phyloP scores from a whole-genome alignment of 371 early-diverging fungal species.

The Massospora cicadina region DNA sequence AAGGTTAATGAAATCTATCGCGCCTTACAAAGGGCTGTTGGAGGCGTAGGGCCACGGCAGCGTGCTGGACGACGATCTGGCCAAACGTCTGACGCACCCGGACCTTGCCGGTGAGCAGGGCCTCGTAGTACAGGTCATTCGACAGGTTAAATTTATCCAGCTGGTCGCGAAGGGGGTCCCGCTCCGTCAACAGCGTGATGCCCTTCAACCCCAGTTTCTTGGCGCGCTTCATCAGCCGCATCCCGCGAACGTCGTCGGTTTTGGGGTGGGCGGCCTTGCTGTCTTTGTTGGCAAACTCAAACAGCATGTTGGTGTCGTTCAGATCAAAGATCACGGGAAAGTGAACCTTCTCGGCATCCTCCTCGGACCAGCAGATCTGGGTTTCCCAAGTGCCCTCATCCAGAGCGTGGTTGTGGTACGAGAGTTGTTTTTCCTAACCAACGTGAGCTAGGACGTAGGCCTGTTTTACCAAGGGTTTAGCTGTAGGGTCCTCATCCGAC shows the following conservation, averaged over 20 bases:
- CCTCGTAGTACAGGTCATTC: constrained; percentile 87
- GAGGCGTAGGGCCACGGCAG: constrained; percentile 82
- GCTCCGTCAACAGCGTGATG: constrained; percentile 27
- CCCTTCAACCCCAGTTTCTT: constrained; percentile 13
- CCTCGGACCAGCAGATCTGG: constrained; percentile 60
- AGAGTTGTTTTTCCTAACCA: constrained; percentile 13
- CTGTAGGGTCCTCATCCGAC: neutral
- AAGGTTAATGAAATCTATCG: neutral
- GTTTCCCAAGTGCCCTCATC: constrained; percentile 45
- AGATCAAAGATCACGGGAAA: constrained; percentile 48
- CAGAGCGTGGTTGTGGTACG: constrained; percentile 30
- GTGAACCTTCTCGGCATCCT: constrained; percentile 28
- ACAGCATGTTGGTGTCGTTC: constrained; percentile 56
- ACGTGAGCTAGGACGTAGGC: no score
- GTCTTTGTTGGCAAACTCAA: constrained; percentile 34
- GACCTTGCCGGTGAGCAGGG: constrained; percentile 45
- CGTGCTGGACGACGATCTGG: constrained; percentile 78
- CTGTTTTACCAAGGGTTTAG: neutral
- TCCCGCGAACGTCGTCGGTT: neutral
- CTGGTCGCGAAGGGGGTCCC: constrained; percentile 20
- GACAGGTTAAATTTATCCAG: constrained; percentile 86
- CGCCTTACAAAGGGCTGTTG: constrained; percentile 51
- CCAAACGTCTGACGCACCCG: constrained; percentile 82
- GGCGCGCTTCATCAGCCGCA: neutral
- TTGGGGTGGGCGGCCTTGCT: neutral